Evolutionary conservation across 345 rosid genomes (phyloP), one percentile per base, ranked within the genome.

Genomic region (Diplotaxis tenuifolia): DNA sequence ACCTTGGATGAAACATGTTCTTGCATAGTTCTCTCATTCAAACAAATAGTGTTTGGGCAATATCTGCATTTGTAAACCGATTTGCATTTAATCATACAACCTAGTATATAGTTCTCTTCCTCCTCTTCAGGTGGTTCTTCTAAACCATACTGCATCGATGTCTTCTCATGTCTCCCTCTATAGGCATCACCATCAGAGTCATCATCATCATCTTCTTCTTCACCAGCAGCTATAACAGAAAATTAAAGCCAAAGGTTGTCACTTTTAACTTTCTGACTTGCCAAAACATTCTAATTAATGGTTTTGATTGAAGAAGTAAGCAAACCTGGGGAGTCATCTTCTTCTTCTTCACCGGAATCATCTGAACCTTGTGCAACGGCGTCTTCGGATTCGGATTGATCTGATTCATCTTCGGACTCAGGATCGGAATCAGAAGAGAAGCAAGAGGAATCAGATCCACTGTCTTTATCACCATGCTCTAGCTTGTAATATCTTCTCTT

Each of bases 1-100:
- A 90, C 99, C 96, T 88, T 92, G 72, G 99, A 95, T 62, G 82
- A 80, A 77, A 90, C 79, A 78, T 92, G 99, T 60, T 82, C 80
- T 79, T 79, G 84, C 83, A 84, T 67, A n/a, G 89, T 69, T 61
- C 65, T 83, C 79, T 89, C 89, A n/a, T 83, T 87, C 83, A 95
- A 73, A 72, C 96, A 95, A 76, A 95, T 61, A 52, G 76, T 73
- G 15, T 78, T 75, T 20, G 97, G 97, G 73, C 97, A 95, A 53
- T 89, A 80, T 82, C 87, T 84, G 87, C 99, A 95, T 82, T 80
- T 89, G 72, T 80, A 92, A 75, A 88, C 91, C 0, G 95, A 86
- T 73, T 95, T 89, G 82, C 79, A 75, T 75, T 85, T 80, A 29
- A 88, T 50, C 62, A 95, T 70, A 84, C 86, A 89, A 11, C 81